Evolutionary conservation across 1,139 yeast species (phyloP).

Genomic region (Blastobotrys aristatus): DNA sequence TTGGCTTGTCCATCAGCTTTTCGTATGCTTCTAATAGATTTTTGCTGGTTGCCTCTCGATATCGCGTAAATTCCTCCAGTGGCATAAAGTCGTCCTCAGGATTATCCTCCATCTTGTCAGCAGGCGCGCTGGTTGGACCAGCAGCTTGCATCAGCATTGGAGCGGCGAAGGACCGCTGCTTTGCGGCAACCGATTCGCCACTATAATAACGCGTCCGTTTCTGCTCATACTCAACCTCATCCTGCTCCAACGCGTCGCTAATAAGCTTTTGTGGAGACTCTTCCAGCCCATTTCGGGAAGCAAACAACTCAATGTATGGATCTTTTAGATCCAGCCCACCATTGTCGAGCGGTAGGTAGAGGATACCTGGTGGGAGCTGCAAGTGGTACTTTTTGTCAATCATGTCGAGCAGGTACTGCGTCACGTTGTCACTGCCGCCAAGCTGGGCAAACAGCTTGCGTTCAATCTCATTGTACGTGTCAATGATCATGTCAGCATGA

Average conservation of each 20-base stretch:
- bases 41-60: constrained; percentile 10
- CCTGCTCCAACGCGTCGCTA: constrained; percentile 11
- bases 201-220: constrained; percentile 5
- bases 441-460: constrained; percentile 15
- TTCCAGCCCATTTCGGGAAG: constrained; percentile 5
- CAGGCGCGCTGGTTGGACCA: not conserved
- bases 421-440: constrained; percentile 5
- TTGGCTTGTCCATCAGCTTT: constrained; percentile 8
- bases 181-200: not conserved
- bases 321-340: constrained; percentile 21
- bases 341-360: constrained; percentile 17
- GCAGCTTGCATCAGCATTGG: not conserved
- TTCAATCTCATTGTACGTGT: constrained; percentile 15
- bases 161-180: not conserved
- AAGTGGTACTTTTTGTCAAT: not conserved
- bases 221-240: constrained; percentile 9
- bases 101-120: not conserved
- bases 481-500: constrained; percentile 19
- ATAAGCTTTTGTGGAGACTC: constrained; percentile 6
- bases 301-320: constrained; percentile 13
- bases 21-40: constrained; percentile 8
- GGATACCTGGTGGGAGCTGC: constrained; percentile 16
- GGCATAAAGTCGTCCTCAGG: constrained; percentile 8
- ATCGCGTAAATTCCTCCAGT: constrained; percentile 8
- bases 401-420: constrained; percentile 10